A percentile compares a stretch with the other conserved stretches of the same genome.
Conservation (phyloP, 106 monocot genomes). For the Dendrobium officinale region DNA sequence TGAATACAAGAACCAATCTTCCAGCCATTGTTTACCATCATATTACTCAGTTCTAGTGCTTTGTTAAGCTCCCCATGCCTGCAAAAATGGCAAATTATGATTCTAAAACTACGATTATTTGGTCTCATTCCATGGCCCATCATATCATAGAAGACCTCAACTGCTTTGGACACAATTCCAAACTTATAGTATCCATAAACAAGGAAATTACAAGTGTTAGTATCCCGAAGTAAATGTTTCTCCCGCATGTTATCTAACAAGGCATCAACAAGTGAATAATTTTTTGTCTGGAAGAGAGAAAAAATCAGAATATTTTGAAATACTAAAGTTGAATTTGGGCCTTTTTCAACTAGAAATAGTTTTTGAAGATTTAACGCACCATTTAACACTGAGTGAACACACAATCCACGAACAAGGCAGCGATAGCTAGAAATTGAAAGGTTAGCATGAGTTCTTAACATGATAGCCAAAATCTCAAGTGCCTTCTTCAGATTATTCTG, state of each 20-base stretch:
- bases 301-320: conserved; percentile 73
- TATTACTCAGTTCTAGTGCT: conserved; percentile 49
- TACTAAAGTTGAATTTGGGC: conserved; percentile 9
- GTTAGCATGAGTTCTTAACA: conserved; percentile 38
- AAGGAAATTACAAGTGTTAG: conserved; percentile 67
- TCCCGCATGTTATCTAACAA: conserved; percentile 55
- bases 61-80: conserved; percentile 29
- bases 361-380: conserved; percentile 35
- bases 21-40: conserved; percentile 43
- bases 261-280: conserved; percentile 31
- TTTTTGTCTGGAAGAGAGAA: conserved; percentile 52
- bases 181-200: conserved; percentile 64
- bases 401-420: conserved; percentile 41
- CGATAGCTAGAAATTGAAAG: conserved; percentile 47
- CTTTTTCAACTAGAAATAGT: conserved; percentile 18
- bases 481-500: conserved; percentile 36
- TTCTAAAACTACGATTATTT: conserved; percentile 59
- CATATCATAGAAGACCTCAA: conserved; percentile 43
- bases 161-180: conserved; percentile 37
- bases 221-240: conserved; percentile 32
- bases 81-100: conserved; percentile 46
- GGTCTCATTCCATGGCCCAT: conserved; percentile 43
- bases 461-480: conserved; percentile 37
- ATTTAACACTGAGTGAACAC: conserved; percentile 12
- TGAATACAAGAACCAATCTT: conserved; percentile 45